These are phyloP conservation scores for Nitzschia sp. DNA, from an alignment of 108 stramenopile genomes.

Conservation along the genomic window DNA sequence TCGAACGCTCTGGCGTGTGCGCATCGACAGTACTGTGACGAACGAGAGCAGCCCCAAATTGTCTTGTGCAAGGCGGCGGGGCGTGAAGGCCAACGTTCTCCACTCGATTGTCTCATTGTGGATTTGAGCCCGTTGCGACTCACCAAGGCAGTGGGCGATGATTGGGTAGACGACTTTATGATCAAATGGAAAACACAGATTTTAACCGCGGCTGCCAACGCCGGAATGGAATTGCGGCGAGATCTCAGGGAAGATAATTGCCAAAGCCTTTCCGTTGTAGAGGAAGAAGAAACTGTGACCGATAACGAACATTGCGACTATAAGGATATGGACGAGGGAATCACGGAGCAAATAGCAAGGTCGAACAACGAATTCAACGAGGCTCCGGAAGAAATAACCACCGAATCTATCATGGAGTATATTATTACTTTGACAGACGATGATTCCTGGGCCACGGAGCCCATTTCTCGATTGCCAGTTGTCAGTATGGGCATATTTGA, in stretches of 20 bases:
- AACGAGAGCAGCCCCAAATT: slow-evolving; percentile 30
- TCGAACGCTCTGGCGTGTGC: slow-evolving; percentile 42
- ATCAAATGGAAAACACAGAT: slow-evolving; percentile 15
- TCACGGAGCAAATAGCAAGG: neutral
- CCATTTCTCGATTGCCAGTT: slow-evolving; percentile 26
- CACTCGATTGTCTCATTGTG: slow-evolving; percentile 33
- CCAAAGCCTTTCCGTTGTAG: neutral
- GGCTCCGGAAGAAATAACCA: neutral
- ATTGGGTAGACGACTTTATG: slow-evolving; percentile 5
- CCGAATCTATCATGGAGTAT: neutral
- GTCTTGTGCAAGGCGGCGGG: slow-evolving; percentile 34
- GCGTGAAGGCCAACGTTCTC: slow-evolving; percentile 8
- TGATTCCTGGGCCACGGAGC: neutral
- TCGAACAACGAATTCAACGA: neutral
- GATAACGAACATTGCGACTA: neutral
- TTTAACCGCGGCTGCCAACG: slow-evolving; percentile 9
- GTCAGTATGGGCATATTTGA: slow-evolving; percentile 40
- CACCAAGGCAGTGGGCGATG: neutral
- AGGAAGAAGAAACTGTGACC: neutral
- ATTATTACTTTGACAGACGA: slow-evolving; percentile 1
- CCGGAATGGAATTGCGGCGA: slow-evolving; percentile 22
- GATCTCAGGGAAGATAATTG: slow-evolving; percentile 24
- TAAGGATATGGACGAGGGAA: neutral
- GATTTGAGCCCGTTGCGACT: slow-evolving; percentile 38
- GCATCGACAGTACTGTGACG: slow-evolving; percentile 60